Conservation (phyloP, 331 rosid species). For the Malus hybrid region DNA sequence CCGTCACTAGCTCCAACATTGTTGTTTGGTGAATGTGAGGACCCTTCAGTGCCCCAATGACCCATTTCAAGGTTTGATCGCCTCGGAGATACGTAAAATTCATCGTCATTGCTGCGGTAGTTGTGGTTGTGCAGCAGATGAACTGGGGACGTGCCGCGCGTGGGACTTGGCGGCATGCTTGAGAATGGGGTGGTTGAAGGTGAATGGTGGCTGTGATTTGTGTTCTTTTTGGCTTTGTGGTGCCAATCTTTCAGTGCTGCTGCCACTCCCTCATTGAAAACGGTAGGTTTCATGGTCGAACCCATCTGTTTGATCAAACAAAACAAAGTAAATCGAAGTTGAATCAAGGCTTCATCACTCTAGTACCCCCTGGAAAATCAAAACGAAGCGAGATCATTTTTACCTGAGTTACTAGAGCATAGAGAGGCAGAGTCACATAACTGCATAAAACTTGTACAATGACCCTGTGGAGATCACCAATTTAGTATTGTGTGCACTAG, state of each 20-base stretch:
- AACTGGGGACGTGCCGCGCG: conserved; percentile 50
- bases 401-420: conserved; percentile 81
- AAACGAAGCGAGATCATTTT: neutral
- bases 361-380: neutral
- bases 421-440: conserved; percentile 68
- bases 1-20: neutral
- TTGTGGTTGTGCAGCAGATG: conserved; percentile 40
- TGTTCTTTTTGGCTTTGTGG: conserved; percentile 42
- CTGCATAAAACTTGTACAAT: conserved; percentile 52
- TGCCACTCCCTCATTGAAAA: conserved; percentile 60
- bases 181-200: conserved; percentile 49
- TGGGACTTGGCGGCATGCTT: conserved; percentile 50
- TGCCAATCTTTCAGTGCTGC: conserved; percentile 62
- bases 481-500: neutral
- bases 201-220: conserved; percentile 26
- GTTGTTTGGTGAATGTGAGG: conserved; percentile 27
- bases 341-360: neutral
- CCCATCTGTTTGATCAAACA: conserved; percentile 61
- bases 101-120: conserved; percentile 22
- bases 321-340: neutral
- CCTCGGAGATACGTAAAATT: conserved; percentile 31
- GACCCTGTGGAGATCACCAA: conserved; percentile 37
- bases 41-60: conserved; percentile 33
- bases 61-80: conserved; percentile 23
- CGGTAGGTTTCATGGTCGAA: conserved; percentile 54